These are phyloP conservation scores for Neckera pumila DNA, from an alignment of 225 moss, liverwort and hornwort genomes.

Conservation along the genomic window DNA sequence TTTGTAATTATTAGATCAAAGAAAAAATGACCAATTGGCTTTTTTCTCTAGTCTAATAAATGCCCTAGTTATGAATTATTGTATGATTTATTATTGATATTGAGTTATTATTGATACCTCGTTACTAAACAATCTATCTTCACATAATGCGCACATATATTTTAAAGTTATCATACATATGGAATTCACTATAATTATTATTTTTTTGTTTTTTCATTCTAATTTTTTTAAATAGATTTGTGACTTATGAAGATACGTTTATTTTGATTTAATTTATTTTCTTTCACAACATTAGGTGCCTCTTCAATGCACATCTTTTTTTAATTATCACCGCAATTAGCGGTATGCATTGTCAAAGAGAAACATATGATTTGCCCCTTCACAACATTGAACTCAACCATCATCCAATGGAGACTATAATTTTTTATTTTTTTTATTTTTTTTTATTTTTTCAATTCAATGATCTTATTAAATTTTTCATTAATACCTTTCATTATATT, in stretches of 20 bases:
- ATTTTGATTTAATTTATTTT: background rate
- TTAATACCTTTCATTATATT: background rate
- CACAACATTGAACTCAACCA: background rate
- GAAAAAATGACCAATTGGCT: no score
- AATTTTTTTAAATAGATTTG: background rate
- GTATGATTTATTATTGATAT: background rate
- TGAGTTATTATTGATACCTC: no score
- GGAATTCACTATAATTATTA: no score
- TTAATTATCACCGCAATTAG: background rate
- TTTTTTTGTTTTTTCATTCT: no score
- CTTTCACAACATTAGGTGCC: background rate
- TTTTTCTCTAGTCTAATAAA: no score
- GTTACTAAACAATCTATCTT: background rate
- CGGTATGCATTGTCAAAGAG: background rate
- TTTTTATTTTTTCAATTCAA: no score
- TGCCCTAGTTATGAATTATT: background rate
- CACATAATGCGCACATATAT: rapidly evolving
- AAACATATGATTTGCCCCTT: background rate
- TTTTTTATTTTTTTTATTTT: no score
- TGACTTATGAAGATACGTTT: no score
- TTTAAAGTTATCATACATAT: rapidly evolving
- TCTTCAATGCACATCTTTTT: background rate
- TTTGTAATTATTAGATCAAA: no score
- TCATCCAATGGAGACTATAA: background rate
- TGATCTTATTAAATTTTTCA: background rate